Conservation (phyloP, 305 asterid genomes). For the Andrographis paniculata region DNA sequence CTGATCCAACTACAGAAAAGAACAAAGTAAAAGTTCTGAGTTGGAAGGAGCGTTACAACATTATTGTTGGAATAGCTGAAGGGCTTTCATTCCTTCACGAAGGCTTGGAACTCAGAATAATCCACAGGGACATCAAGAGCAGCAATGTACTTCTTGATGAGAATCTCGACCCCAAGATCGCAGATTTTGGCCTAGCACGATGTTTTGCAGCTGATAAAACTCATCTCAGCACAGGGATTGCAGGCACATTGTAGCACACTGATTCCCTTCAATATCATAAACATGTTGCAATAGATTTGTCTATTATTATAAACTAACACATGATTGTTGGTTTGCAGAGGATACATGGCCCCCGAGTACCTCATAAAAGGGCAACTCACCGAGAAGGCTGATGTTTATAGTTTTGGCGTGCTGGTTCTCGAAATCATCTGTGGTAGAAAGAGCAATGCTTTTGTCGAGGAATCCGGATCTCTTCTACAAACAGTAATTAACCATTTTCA, state of each 20-base stretch:
- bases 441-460: slow-evolving; percentile 60
- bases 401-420: slow-evolving; percentile 78
- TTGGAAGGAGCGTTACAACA: slow-evolving; percentile 66
- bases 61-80: slow-evolving; percentile 77
- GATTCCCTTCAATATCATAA: neutral
- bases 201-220: slow-evolving; percentile 63
- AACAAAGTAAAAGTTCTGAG: slow-evolving; percentile 36
- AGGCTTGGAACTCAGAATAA: slow-evolving; percentile 54
- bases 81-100: slow-evolving; percentile 78
- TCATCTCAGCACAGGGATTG: slow-evolving; percentile 91
- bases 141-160: slow-evolving; percentile 85
- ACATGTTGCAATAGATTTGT: slow-evolving; percentile 8
- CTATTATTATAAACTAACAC: neutral
- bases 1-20: slow-evolving; percentile 30
- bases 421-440: slow-evolving; percentile 67
- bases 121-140: slow-evolving; percentile 85
- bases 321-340: slow-evolving; percentile 36
- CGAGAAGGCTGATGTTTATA: slow-evolving; percentile 85
- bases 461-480: slow-evolving; percentile 66
- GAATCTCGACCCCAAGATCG: slow-evolving; percentile 55
- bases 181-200: slow-evolving; percentile 91
- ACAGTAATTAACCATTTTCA: slow-evolving; percentile 31
- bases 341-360: slow-evolving; percentile 97
- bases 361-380: slow-evolving; percentile 87
- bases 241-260: slow-evolving; percentile 76